Conservation (phyloP, 2,329 filamentous ascomycete genomes). For the Rhynchosporium secalis region DNA sequence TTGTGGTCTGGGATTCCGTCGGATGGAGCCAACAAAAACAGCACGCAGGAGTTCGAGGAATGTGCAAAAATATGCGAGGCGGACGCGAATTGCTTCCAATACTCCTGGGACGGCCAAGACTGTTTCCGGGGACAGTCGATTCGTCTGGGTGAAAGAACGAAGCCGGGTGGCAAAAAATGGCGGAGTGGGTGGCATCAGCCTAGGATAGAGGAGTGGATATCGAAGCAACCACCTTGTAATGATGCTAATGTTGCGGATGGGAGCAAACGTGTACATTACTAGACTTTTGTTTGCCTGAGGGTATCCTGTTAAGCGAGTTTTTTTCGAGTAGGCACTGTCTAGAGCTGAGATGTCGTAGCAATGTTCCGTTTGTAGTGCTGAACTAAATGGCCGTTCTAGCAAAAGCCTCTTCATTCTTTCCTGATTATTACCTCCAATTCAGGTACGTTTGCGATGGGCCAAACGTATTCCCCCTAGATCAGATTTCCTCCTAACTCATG, state of each 20-base stretch:
- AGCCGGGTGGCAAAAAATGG: constrained; percentile 4
- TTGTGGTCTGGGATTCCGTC: constrained; percentile 9
- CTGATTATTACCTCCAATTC: no score
- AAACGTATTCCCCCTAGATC: no score
- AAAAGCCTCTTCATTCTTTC: no score
- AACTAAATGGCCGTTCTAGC: no score
- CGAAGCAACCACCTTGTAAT: constrained; percentile 5
- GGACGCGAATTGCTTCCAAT: neutral
- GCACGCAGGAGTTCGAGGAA: constrained; percentile 41
- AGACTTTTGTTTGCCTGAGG: neutral
- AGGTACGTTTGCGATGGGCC: no score
- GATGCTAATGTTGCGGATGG: neutral
- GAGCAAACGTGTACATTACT: neutral
- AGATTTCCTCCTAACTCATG: no score
- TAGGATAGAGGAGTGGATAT: constrained; percentile 1
- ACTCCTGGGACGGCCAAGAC: neutral
- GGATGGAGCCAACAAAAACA: constrained; percentile 1
- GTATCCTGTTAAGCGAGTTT: no score
- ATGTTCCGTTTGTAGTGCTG: no score
- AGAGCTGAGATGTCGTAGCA: no score
- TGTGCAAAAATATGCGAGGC: constrained; percentile 51
- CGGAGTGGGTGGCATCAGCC: constrained; percentile 9
- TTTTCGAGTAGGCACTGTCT: no score
- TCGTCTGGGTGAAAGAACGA: constrained; percentile 7
- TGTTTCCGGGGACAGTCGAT: constrained; percentile 4